These are phyloP conservation scores for Lachnellula subtilissima DNA, from an alignment of 2,329 filamentous ascomycete species.

Conservation along the genomic window DNA sequence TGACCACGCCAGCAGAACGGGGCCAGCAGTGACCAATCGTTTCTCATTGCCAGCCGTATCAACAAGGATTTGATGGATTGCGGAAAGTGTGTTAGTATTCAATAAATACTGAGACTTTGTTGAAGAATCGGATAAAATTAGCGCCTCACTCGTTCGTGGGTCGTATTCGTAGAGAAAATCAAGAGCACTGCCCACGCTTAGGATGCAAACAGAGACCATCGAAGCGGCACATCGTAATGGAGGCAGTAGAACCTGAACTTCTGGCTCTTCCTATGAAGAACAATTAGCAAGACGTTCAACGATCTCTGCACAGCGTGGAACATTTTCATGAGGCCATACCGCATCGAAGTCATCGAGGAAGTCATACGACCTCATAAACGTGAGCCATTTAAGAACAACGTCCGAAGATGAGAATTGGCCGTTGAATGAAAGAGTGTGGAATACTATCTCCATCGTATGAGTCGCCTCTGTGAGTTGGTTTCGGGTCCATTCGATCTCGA, in stretches of 20 bases:
- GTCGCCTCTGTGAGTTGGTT: conserved; percentile 65
- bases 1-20: conserved; percentile 77
- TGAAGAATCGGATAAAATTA: conserved; percentile 33
- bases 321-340: conserved; percentile 37
- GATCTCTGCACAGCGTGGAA: background rate
- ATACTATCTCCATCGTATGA: conserved; percentile 68
- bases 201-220: conserved; percentile 64
- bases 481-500: conserved; percentile 55
- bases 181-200: conserved; percentile 46
- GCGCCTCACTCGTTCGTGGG: conserved; percentile 14
- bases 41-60: conserved; percentile 44
- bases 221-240: conserved; percentile 66
- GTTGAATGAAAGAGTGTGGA: conserved; percentile 61
- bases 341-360: conserved; percentile 64
- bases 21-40: conserved; percentile 59
- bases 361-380: conserved; percentile 59
- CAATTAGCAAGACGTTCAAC: conserved; percentile 3
- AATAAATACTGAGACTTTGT: conserved; percentile 56
- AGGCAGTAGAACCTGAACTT: conserved; percentile 40
- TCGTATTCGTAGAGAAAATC: conserved; percentile 6
- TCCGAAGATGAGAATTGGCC: conserved; percentile 52
- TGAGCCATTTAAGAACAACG: conserved; percentile 67
- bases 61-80: conserved; percentile 68
- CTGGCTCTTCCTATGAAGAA: conserved; percentile 18
- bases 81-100: conserved; percentile 63